A percentile compares a stretch with the other conserved stretches of the same genome.
Conservation (phyloP, 2,329 filamentous ascomycete species). For the Leptoxyphium fumago region DNA sequence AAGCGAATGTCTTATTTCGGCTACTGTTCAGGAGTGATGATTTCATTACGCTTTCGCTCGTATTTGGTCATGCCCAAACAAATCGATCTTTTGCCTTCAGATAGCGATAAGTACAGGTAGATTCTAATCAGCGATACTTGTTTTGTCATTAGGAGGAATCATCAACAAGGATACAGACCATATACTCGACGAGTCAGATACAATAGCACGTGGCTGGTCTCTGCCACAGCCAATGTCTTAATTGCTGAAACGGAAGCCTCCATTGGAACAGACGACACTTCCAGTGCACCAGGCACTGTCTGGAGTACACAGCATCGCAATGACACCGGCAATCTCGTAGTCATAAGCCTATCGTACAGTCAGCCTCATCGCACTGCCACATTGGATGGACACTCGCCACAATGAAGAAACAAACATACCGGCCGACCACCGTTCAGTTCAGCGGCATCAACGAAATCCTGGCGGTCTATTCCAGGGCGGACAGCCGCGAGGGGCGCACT, state of each 20-base stretch:
- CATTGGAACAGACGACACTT: constrained; percentile 66
- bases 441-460: constrained; percentile 35
- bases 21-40: too few relatives aligned
- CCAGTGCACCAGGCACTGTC: constrained; percentile 67
- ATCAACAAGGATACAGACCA: too few relatives aligned
- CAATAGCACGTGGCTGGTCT: too few relatives aligned
- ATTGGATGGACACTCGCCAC: constrained; percentile 35
- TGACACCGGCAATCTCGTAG: constrained; percentile 58
- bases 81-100: too few relatives aligned
- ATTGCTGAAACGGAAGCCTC: constrained; percentile 50
- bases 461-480: constrained; percentile 45
- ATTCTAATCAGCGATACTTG: too few relatives aligned
- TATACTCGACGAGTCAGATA: too few relatives aligned
- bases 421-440: constrained; percentile 39
- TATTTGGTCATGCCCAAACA: too few relatives aligned
- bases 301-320: constrained; percentile 58
- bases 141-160: too few relatives aligned
- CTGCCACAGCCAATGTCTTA: constrained; percentile 1
- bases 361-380: background rate
- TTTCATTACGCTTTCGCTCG: too few relatives aligned
- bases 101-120: too few relatives aligned
- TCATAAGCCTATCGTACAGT: constrained; percentile 38
- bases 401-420: constrained; percentile 9
- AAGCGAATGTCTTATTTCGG: too few relatives aligned
- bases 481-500: constrained; percentile 50